Percentiles rank a stretch among this genome's conserved stretches.
Conservation (phyloP, 78 protist species). For the Cyanophora paradoxa region DNA sequence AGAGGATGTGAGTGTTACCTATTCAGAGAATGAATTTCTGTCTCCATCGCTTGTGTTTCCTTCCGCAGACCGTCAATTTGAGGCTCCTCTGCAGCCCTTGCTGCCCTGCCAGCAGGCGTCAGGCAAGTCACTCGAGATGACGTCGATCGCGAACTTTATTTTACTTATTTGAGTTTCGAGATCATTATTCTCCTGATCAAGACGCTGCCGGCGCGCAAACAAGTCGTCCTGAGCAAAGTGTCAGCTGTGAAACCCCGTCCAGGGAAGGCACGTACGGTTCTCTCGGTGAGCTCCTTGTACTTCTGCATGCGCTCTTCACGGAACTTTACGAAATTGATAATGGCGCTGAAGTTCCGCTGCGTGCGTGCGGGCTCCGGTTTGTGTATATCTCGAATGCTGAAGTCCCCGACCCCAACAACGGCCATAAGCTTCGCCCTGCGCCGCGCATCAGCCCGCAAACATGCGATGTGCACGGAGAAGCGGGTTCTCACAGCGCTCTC, state of each 20-base stretch:
- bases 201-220: not conserved
- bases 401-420: not conserved
- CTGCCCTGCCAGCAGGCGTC: not conserved
- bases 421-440: not conserved
- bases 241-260: no score
- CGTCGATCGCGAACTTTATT: not conserved
- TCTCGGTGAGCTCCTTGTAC: not conserved
- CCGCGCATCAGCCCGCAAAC: not conserved
- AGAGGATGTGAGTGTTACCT: no score
- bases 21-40: no score
- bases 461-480: not conserved
- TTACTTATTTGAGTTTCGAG: not conserved
- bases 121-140: not conserved
- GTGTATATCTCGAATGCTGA: not conserved
- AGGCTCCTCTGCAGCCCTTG: not conserved
- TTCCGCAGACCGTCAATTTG: not conserved
- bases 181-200: conserved; percentile 1
- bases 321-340: conserved; percentile 1
- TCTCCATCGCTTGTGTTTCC: not conserved
- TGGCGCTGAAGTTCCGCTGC: conserved; percentile 1
- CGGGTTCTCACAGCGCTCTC: not conserved
- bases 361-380: not conserved
- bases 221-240: no score
- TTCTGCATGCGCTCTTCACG: not conserved
- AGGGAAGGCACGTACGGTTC: no score